Evolutionary conservation across 1,284 basidiomycete species (phyloP).

Genomic region (Cryptococcus sp.): DNA sequence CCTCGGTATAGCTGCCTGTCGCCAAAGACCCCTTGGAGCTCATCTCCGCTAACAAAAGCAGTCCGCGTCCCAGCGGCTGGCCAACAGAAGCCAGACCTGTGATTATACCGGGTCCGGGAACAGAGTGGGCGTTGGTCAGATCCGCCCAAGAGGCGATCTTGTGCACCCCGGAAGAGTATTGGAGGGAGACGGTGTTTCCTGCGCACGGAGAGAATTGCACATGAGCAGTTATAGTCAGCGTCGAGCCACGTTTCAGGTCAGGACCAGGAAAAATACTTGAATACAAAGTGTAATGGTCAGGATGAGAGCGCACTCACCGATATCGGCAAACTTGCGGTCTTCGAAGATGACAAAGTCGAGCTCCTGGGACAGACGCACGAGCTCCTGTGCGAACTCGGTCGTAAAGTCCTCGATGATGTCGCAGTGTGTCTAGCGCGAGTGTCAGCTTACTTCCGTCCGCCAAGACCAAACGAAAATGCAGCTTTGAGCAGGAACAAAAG

Average conservation of each 20-base stretch:
- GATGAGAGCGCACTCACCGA: slow-evolving; percentile 63
- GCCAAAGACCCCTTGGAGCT: slow-evolving; percentile 86
- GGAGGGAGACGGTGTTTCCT: slow-evolving; percentile 96
- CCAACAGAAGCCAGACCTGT: slow-evolving; percentile 85
- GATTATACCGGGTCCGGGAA: slow-evolving; percentile 92
- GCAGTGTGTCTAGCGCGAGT: slow-evolving; percentile 78
- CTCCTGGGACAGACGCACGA: slow-evolving; percentile 71
- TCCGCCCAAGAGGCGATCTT: slow-evolving; percentile 95
- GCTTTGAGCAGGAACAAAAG: neutral
- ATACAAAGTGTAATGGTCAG: neutral
- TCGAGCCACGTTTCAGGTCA: neutral
- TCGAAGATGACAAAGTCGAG: slow-evolving; percentile 98
- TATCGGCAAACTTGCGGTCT: slow-evolving; percentile 99
- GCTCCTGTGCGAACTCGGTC: slow-evolving; percentile 66
- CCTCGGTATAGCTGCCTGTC: slow-evolving; percentile 78
- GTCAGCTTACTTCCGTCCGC: neutral
- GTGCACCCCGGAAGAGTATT: slow-evolving; percentile 92
- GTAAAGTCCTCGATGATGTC: slow-evolving; percentile 96
- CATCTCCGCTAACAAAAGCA: slow-evolving; percentile 96
- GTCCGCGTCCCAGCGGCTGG: slow-evolving; percentile 76
- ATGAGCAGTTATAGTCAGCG: neutral
- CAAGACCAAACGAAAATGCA: neutral
- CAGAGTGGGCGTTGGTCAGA: slow-evolving; percentile 93
- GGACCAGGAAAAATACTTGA: neutral
- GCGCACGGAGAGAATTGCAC: neutral